Evolutionary conservation across 1,284 basidiomycete genomes (phyloP), one percentile per base, ranked within the genome.

Genomic region (Pseudozyma pruni): DNA sequence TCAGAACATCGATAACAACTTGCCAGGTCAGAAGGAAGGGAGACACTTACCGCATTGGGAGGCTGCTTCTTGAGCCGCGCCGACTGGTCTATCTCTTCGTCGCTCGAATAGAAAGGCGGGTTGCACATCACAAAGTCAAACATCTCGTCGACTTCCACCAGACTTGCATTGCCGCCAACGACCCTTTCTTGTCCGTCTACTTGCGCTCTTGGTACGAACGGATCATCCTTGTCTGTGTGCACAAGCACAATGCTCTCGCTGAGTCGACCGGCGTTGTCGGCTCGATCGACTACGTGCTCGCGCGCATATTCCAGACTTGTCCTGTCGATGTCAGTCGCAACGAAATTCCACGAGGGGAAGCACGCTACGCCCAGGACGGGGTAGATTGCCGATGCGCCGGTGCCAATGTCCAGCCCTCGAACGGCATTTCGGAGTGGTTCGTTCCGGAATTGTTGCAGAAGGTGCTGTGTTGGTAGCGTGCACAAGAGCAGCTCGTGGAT

Each of bases 41-140:
- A 1, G 17, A 14, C 11, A 60, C 68, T 47, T 49, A 69, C 64
- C 8, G 74, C 64, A 22, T 48, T 70, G 0, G 72, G 53, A n/a
- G 43, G 34, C 13, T n/a, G 16, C 19, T 20, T 35, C 37, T 78
- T 78, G 22, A 52, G 22, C 11, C 8, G n/a, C 1, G 67, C 59
- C 39, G 44, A 37, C 0, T 46, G 35, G 4, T 48, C 20, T 69
- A 94, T 87, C 55, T 98, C 94, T 20, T 88, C 87, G 0, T 81
- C 74, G 48, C 88, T 91, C 13, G 84, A 81, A 79, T 95, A 98
- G 83, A 98, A 98, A 0, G 94, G 94, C 0, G 95, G 95, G 79
- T 98, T 98, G 83, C 94, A 97, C 89, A 98, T 92, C 0, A 89
- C 89, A 72, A 94, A 66, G 17, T 72, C 32, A 23, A 56, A 64